These are phyloP conservation scores for Corchorus capsularis DNA, from an alignment of 345 rosid genomes.

Conservation along the genomic window DNA sequence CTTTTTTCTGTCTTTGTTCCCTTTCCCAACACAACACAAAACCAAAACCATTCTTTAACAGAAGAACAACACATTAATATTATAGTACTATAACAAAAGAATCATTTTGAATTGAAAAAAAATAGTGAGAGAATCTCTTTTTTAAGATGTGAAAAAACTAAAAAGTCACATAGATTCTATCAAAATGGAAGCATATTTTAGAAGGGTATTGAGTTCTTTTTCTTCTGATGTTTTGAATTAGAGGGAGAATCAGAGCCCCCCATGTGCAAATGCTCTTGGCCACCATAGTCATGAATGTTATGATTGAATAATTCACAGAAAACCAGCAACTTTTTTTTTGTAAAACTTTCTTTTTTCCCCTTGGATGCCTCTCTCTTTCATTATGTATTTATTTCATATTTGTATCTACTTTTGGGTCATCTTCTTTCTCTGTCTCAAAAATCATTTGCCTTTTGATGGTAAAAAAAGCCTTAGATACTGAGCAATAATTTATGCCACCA, in stretches of 20 bases:
- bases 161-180: conserved; percentile 26
- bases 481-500: conserved; percentile 24
- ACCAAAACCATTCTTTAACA: conserved; percentile 29
- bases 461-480: conserved; percentile 27
- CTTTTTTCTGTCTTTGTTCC: conserved; percentile 20
- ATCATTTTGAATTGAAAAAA: conserved; percentile 9
- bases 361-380: conserved; percentile 31
- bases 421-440: conserved; percentile 37
- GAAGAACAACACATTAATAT: conserved; percentile 2
- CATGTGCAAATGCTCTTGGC: conserved; percentile 34
- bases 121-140: conserved; percentile 18
- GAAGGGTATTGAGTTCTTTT: conserved; percentile 27
- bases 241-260: conserved; percentile 19
- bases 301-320: conserved; percentile 25
- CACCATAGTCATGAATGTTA: conserved; percentile 23
- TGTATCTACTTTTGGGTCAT: conserved; percentile 20
- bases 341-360: conserved; percentile 18
- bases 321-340: not conserved
- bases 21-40: conserved; percentile 21
- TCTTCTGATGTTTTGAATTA: not conserved
- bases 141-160: not conserved
- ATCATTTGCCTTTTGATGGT: conserved; percentile 30
- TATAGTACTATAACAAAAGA: not conserved
- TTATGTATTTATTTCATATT: not conserved
- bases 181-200: conserved; percentile 24